phyloP scores from a whole-genome alignment of 108 stramenopile species.

The Cyclotella sp. region DNA sequence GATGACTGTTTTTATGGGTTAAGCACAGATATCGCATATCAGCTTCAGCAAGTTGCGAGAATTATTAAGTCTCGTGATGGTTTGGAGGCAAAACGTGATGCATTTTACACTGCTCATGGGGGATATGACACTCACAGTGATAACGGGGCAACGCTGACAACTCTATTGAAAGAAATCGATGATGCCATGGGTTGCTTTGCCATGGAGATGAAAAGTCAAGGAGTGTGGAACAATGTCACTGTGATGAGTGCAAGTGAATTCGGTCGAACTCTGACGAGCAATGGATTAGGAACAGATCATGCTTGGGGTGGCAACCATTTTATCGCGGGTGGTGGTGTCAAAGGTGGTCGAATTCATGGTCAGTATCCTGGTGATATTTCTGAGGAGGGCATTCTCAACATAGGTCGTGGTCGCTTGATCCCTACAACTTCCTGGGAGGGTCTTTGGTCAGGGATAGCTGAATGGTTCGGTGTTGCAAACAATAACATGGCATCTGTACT shows the following conservation, averaged over 20 bases:
- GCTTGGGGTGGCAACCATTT: conserved; percentile 44
- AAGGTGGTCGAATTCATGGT: conserved; percentile 60
- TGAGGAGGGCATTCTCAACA: conserved; percentile 29
- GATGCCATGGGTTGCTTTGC: conserved; percentile 40
- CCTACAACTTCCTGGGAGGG: conserved; percentile 77
- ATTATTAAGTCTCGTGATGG: conserved; percentile 14
- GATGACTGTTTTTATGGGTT: conserved; percentile 16
- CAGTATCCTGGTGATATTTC: conserved; percentile 57
- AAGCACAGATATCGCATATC: conserved; percentile 26
- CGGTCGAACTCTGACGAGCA: conserved; percentile 41
- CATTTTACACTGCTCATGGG: conserved; percentile 32
- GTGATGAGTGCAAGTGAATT: conserved; percentile 36
- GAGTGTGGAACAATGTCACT: conserved; percentile 40
- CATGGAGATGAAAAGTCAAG: conserved; percentile 41
- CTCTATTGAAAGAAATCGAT: conserved; percentile 29
- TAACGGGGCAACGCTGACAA: conserved; percentile 10
- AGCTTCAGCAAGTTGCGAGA: conserved; percentile 37
- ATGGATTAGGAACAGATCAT: conserved; percentile 58
- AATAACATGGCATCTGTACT: conserved; percentile 28
- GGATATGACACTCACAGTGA: conserved; percentile 52
- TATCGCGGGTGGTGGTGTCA: conserved; percentile 53
- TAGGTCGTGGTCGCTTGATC: conserved; percentile 66
- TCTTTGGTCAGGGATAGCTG: conserved; percentile 55
- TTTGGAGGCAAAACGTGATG: conserved; percentile 36
- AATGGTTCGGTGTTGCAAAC: conserved; percentile 18